Evolutionary conservation across 1,284 basidiomycete genomes (phyloP), one percentile per base, ranked within the genome.

Genomic region (Malassezia psittaci): DNA sequence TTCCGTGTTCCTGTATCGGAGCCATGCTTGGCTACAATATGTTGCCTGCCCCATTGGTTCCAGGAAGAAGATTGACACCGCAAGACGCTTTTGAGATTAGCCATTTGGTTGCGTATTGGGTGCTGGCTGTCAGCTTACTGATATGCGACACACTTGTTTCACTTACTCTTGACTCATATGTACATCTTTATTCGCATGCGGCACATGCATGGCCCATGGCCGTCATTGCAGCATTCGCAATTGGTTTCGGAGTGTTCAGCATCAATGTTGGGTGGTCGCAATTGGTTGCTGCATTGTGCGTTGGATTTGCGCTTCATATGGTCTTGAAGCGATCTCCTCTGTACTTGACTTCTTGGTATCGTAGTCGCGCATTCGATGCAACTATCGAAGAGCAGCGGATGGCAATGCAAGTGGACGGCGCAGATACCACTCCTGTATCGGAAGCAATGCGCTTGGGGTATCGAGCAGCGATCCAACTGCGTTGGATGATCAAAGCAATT

Each of bases 401-500:
- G 46, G 45, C 44, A 10, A 38, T 40, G 3, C 12, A 15, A 11
- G 24, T 19, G 19, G n/a, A 44, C 6, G 54, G 51, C n/a, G 21
- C 54, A 1, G 54, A 57, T 5, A 36, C 43, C 4, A 52, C 55
- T 34, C 33, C 39, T 7, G 24, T 52, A n/a, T 41, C 55, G 4
- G 55, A 57, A n/a, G 29, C 51, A 1, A 38, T 46, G 15, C 21
- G 48, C 10, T 35, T 57, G 2, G 10, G 32, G 7, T 57, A 52
- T 37, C 54, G 38, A 5, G 34, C 35, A 6, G 21, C 37, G 12
- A 15, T 52, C 13, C 50, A 52, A 33, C 38, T 57, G 4, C 62
- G 66, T 39, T 59, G 66, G 33, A 74, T 74, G 34, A 63, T 96
- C 51, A 87, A 89, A 69, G 85, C 87, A 9, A 90, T 98, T 59